Evolutionary conservation across 192 early-diverging fungal genomes (phyloP).

Genomic region (Entrophospora sp.): DNA sequence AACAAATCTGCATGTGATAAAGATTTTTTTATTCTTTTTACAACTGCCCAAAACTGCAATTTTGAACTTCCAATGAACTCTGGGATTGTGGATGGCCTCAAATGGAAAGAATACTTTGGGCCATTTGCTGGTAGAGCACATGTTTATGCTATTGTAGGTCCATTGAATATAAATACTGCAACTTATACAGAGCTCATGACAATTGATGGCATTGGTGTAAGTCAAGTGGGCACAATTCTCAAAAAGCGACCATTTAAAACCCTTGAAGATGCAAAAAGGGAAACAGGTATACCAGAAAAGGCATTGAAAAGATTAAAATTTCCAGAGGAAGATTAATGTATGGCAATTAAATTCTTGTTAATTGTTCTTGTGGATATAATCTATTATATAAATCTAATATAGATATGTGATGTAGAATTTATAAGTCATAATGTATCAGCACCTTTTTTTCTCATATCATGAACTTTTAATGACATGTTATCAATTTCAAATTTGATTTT

Average conservation of each 20-base stretch:
- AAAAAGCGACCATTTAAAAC: slow-evolving; percentile 15
- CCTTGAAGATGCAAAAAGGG: slow-evolving; percentile 21
- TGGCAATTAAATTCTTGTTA: too few species aligned
- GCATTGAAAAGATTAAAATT: background rate
- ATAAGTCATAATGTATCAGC: too few species aligned
- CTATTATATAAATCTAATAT: too few species aligned
- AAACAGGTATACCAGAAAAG: background rate
- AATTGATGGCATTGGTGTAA: slow-evolving; percentile 18
- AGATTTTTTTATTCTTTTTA: slow-evolving; percentile 29
- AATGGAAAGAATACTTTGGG: slow-evolving; percentile 25
- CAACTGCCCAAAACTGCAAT: slow-evolving; percentile 14
- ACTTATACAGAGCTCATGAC: slow-evolving; percentile 14
- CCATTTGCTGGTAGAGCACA: slow-evolving; percentile 26
- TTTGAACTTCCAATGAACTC: slow-evolving; percentile 23
- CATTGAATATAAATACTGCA: slow-evolving; percentile 24
- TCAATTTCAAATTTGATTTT: too few species aligned
- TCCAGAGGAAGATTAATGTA: too few species aligned
- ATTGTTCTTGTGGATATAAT: too few species aligned
- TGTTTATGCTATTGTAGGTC: slow-evolving; percentile 20
- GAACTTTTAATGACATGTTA: too few species aligned
- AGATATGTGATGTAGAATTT: too few species aligned
- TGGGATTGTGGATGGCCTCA: slow-evolving; percentile 27
- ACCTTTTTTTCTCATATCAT: too few species aligned
- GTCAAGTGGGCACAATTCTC: slow-evolving; percentile 5
- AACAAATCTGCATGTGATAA: slow-evolving; percentile 22